Evolutionary conservation across 2,329 filamentous ascomycete species (phyloP).

Genomic region (Pestalotiopsis sp.): DNA sequence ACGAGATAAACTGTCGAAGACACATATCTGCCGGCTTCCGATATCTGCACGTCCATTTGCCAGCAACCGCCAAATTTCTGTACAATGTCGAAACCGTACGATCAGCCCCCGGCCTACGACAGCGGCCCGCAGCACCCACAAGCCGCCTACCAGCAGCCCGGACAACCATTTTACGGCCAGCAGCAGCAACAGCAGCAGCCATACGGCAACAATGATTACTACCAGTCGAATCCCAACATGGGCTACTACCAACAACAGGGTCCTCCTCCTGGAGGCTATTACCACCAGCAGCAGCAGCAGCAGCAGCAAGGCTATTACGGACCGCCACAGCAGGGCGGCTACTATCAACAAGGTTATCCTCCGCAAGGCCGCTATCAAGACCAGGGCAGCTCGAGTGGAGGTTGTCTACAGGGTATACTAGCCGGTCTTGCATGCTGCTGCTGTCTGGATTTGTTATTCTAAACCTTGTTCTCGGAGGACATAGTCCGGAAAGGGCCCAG

Average conservation of each 20-base stretch:
- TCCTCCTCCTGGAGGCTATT: slow-evolving; percentile 8
- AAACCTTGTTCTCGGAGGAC: slow-evolving; percentile 21
- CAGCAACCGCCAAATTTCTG: neutral
- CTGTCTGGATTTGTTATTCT: slow-evolving; percentile 60
- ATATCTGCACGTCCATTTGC: neutral
- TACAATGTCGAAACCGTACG: slow-evolving; percentile 48
- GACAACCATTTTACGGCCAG: slow-evolving; percentile 16
- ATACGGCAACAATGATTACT: slow-evolving; percentile 28
- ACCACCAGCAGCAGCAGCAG: slow-evolving; percentile 30
- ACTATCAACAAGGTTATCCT: slow-evolving; percentile 25
- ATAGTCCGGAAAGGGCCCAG: neutral
- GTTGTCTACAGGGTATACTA: slow-evolving; percentile 45
- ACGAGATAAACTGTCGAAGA: neutral
- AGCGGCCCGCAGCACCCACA: slow-evolving; percentile 47
- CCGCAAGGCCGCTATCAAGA: slow-evolving; percentile 29
- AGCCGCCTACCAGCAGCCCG: slow-evolving; percentile 37
- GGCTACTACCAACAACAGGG: slow-evolving; percentile 47
- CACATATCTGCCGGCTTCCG: neutral
- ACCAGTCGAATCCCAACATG: slow-evolving; percentile 45
- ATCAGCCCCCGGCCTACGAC: slow-evolving; percentile 53
- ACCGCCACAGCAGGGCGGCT: slow-evolving; percentile 22
- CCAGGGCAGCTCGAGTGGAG: slow-evolving; percentile 23
- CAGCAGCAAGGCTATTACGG: slow-evolving; percentile 22
- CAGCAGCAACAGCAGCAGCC: slow-evolving; percentile 20
- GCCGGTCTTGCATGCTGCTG: slow-evolving; percentile 60